Evolutionary conservation across 116 monocot genomes (phyloP), one percentile per base, ranked within the genome.

Genomic region (Cymodocea nodosa): DNA sequence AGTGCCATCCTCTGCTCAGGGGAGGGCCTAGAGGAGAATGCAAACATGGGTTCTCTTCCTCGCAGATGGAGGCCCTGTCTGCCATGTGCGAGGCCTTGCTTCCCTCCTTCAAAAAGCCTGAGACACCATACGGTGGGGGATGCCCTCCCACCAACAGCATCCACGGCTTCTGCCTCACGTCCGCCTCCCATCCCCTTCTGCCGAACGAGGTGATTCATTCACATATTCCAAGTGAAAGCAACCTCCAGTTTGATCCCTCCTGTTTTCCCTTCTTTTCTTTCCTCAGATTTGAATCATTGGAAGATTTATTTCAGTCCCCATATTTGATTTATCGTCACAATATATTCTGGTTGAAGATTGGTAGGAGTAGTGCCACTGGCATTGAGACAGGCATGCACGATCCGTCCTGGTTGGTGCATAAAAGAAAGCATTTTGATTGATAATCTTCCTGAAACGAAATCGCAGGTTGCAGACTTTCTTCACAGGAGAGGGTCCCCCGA

Each of bases 11-110:
- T 64, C 20, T 64, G 50, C 64, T 64, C 23, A 64, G 50, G 58
- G 83, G 82, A 69, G 76, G 71, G 30, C 51, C 35, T 65, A 71
- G 51, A 68, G 51, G 48, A 62, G 65, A 66, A 36, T 81, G 76
- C 79, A 56, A 24, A 37, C 94, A 94, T 80, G 85, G 84, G 19
- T 66, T 95, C 66, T 87, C 83, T 4, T 23, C 58, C 13, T 60
- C 76, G 11, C 80, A 89, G 76, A 75, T 95, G 61, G 49, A 75
- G 52, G 60, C 79, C 0, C 71, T 95, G 35, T 60, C 87, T 16
- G 82, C 94, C 73, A 76, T 95, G 55, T 95, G 90, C 49, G 94
- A 77, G 30, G 77, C 87, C 49, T 67, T 95, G 66, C 75, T 95
- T 14, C 90, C 90, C 2, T 69, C 90, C 2, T 69, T 87, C n/a